Conservation (phyloP, 306 rosid genomes). For the Pterocarpus santalinus region DNA sequence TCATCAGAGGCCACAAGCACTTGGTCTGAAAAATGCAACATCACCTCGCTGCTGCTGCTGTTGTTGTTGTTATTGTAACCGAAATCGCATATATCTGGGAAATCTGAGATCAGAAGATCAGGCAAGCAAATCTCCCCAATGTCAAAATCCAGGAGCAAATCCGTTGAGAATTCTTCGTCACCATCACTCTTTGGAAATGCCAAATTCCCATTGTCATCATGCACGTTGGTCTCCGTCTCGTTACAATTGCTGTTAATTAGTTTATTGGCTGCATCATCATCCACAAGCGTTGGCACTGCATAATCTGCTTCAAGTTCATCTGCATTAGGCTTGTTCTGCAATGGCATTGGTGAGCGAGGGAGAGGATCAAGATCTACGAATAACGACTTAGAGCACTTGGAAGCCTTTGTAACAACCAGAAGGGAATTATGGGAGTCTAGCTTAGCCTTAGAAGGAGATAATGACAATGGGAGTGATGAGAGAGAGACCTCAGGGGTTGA, state of each 20-base stretch:
- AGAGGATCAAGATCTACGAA: neutral
- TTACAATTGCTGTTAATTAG: too few relatives aligned
- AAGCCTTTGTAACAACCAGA: conserved; percentile 44
- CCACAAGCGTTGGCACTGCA: neutral
- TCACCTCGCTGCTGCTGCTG: neutral
- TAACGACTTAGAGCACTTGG: conserved; percentile 38
- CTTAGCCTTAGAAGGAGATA: neutral
- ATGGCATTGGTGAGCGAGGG: neutral
- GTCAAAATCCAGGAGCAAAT: conserved; percentile 37
- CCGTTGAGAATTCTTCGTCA: neutral
- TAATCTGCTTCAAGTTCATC: neutral
- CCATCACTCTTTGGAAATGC: neutral
- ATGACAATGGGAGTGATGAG: neutral
- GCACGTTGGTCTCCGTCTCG: neutral
- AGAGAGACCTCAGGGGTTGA: neutral
- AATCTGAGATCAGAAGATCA: conserved; percentile 39
- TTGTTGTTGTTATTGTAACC: neutral
- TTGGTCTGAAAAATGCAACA: conserved; percentile 12
- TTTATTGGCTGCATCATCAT: neutral
- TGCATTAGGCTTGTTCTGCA: neutral
- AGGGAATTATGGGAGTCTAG: neutral
- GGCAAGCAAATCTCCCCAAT: conserved; percentile 28
- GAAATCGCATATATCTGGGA: conserved; percentile 14
- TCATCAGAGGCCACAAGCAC: conserved; percentile 20
- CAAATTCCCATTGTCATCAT: neutral